phyloP scores from a whole-genome alignment of 768 basidiomycete genomes.

The Hypholoma sublateritium region DNA sequence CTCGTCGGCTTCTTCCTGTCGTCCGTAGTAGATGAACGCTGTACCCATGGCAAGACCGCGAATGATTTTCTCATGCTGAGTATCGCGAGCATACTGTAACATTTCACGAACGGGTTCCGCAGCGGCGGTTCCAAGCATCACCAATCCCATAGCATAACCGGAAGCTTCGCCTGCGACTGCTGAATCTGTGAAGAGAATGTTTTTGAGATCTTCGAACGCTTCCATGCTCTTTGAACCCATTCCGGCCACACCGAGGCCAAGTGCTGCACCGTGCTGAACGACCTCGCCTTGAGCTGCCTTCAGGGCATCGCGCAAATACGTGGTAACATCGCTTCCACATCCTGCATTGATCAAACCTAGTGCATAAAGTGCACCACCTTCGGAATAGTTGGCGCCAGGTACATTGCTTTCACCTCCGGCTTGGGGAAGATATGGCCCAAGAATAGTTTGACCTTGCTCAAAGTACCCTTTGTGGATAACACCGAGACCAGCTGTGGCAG shows the following conservation, averaged over 20 bases:
- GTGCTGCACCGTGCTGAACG: conserved; percentile 95
- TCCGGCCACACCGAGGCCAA: conserved; percentile 94
- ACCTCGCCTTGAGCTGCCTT: conserved; percentile 78
- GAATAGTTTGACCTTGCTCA: conserved; percentile 87
- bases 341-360: conserved; percentile 94
- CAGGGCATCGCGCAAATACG: conserved; percentile 78
- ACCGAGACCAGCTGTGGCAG: conserved; percentile 93
- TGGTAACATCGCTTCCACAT: conserved; percentile 74
- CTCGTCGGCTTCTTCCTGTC: conserved; percentile 90
- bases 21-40: conserved; percentile 89
- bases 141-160: conserved; percentile 96
- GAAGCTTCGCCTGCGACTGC: conserved; percentile 95
- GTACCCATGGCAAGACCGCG: conserved; percentile 92
- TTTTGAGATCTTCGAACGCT: conserved; percentile 90
- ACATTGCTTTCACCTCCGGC: conserved; percentile 73
- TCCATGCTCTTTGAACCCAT: conserved; percentile 91
- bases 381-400: conserved; percentile 82
- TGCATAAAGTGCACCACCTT: conserved; percentile 95
- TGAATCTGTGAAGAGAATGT: conserved; percentile 87
- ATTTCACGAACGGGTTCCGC: conserved; percentile 85
- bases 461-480: conserved; percentile 98
- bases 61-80: conserved; percentile 99
- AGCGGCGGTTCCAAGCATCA: conserved; percentile 95
- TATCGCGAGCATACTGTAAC: conserved; percentile 94
- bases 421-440: conserved; percentile 91